Conservation (phyloP, 2,329 filamentous ascomycete genomes). For the Dactylellina haptotyla region DNA sequence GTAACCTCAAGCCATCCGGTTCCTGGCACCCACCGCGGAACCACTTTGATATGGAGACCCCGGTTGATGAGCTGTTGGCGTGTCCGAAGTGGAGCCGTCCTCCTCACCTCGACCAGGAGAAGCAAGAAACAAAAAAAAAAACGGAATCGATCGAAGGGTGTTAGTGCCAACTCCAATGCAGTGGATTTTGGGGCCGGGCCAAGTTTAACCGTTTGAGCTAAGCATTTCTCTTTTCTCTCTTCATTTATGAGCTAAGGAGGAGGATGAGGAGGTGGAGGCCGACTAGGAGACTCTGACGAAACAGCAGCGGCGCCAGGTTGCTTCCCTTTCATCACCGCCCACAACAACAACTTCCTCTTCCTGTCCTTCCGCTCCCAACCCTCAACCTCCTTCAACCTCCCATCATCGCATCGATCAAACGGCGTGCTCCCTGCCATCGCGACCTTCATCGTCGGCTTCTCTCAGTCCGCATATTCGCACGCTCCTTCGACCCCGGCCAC, state of each 20-base stretch:
- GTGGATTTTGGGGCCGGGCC: not conserved
- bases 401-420: not conserved
- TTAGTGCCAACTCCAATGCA: not conserved
- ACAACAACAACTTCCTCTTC: not conserved
- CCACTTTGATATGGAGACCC: constrained; percentile 5
- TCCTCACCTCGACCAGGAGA: too few relatives aligned
- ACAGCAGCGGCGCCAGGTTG: constrained; percentile 23
- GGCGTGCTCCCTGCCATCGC: not conserved
- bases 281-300: constrained; percentile 25
- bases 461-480: not conserved
- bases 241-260: not conserved
- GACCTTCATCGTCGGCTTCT: not conserved
- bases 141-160: not conserved
- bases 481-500: too few relatives aligned
- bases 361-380: not conserved
- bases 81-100: constrained; percentile 33
- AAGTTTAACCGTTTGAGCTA: not conserved
- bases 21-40: not conserved
- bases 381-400: not conserved
- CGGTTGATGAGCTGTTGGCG: constrained; percentile 30
- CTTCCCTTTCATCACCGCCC: constrained; percentile 15
- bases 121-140: not conserved
- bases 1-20: not conserved
- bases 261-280: not conserved
- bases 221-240: too few relatives aligned